phyloP scores from a whole-genome alignment of 768 basidiomycete species.

The Galerina marginata region DNA sequence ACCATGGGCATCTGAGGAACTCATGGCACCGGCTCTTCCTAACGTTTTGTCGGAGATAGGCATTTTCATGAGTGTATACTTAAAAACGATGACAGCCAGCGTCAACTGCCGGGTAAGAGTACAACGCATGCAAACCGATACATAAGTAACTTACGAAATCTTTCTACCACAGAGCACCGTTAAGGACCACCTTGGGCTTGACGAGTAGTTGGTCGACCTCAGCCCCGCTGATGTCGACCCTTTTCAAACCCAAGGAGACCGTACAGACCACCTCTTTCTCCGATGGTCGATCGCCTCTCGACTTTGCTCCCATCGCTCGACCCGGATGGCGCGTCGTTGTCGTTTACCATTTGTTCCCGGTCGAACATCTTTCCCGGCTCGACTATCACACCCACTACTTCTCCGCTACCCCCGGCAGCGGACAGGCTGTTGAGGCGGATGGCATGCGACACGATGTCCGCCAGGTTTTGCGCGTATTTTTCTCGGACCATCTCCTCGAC shows the following conservation, averaged over 20 bases:
- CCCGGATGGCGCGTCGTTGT: slow-evolving; percentile 29
- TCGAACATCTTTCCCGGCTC: slow-evolving; percentile 34
- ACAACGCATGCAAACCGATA: not conserved
- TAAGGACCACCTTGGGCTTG: slow-evolving; percentile 37
- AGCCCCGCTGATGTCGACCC: slow-evolving; percentile 12
- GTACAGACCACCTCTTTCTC: slow-evolving; percentile 36
- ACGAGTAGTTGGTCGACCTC: slow-evolving; percentile 25
- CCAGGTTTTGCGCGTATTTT: slow-evolving; percentile 24
- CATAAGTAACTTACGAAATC: slow-evolving; percentile 7
- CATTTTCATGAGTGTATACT: too few species aligned
- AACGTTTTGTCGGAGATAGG: too few species aligned
- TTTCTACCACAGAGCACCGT: slow-evolving; percentile 23
- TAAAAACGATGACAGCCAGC: not conserved
- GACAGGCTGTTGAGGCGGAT: slow-evolving; percentile 37
- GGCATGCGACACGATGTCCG: slow-evolving; percentile 34
- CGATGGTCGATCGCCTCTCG: slow-evolving; percentile 12
- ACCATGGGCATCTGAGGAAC: too few species aligned
- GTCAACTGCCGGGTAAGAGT: slow-evolving; percentile 3
- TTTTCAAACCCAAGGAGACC: slow-evolving; percentile 36
- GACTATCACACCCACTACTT: slow-evolving; percentile 32
- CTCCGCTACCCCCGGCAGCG: slow-evolving; percentile 28
- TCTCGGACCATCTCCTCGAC: slow-evolving; percentile 17
- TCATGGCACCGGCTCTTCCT: too few species aligned
- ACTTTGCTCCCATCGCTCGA: slow-evolving; percentile 12
- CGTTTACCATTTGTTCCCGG: slow-evolving; percentile 34